Evolutionary conservation across 2,329 filamentous ascomycete genomes (phyloP), one percentile per base, ranked within the genome.

Genomic region (Corniculantispora saksenae): DNA sequence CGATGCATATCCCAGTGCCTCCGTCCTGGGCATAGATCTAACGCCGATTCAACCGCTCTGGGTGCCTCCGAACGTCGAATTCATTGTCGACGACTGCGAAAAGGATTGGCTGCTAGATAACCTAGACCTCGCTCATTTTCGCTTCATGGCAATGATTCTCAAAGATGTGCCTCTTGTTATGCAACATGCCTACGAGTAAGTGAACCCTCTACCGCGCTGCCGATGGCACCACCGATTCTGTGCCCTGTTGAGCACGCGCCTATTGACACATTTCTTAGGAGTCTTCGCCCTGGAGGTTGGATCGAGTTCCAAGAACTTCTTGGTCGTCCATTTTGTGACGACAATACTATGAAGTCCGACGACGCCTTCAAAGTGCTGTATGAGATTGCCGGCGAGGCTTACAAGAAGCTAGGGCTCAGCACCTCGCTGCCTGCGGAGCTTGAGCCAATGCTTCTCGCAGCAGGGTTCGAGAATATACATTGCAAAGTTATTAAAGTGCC

Each of bases 21-120:
- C 74, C 53, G 76, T 82, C 2, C 65, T 79, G 19, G 80, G 79
- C 53, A 79, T 76, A 29, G 79, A 83, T 60, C 67, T 82, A 21
- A 81, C 79, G 3, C 79, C 81, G 2, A 83, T 82, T 23, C 81
- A 83, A 67, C 79, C 80, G 2, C 74, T 73, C 43, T 80, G 77
- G 74, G 79, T 89, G 15, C 87, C 86, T 19, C 80, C 83, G 13
- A 89, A 89, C 70, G 80, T 86, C n/a, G 80, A 79, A 9, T 89
- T 89, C 75, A 78, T 88, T 65, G 81, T 90, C 12, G 87, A 90
- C 69, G 87, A 90, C 70, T 82, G 83, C 59, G 76, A 89, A 67
- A 79, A 84, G 55, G 80, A 84, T 10, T 90, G 88, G 88, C 68
- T 76, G 5, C 77, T 78, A 29, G 85, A 83, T 58, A 77, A 82